phyloP scores from a whole-genome alignment of 225 moss, liverwort and hornwort genomes.

The Physcomitrium patens region DNA sequence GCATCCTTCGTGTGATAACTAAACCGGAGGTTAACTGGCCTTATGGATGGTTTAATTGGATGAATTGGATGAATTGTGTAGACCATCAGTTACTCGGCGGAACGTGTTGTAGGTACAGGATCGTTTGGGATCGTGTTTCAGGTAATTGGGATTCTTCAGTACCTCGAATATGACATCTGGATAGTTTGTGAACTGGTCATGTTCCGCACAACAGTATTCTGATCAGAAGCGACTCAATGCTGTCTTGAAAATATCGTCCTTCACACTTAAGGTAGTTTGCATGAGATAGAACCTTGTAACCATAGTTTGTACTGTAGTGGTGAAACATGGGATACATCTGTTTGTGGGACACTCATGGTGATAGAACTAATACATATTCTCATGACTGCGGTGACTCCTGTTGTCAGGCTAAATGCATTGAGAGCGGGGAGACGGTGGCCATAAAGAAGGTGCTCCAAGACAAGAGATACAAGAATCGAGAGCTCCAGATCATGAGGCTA shows the following conservation, averaged over 20 bases:
- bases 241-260: not conserved
- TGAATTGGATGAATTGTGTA: constrained; percentile 35
- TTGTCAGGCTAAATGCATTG: constrained; percentile 92
- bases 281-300: not conserved
- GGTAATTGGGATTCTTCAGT: constrained; percentile 38
- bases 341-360: not conserved
- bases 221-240: too few relatives aligned
- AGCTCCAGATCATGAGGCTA: constrained; percentile 96
- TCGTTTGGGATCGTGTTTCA: constrained; percentile 98
- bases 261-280: not conserved
- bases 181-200: too few relatives aligned
- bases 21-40: not conserved
- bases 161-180: not conserved
- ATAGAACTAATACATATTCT: not conserved
- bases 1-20: not conserved
- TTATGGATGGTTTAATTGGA: not conserved
- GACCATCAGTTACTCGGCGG: constrained; percentile 99
- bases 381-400: not conserved
- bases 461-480: constrained; percentile 95
- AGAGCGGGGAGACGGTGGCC: constrained; percentile 96
- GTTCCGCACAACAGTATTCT: too few relatives aligned
- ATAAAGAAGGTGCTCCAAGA: constrained; percentile 98
- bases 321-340: not conserved
- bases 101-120: constrained; percentile 96
- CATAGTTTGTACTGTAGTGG: too few relatives aligned